Evolutionary conservation across 2,329 filamentous ascomycete species (phyloP), one percentile per base, ranked within the genome.

Genomic region (Orbilia ellipsospora): DNA sequence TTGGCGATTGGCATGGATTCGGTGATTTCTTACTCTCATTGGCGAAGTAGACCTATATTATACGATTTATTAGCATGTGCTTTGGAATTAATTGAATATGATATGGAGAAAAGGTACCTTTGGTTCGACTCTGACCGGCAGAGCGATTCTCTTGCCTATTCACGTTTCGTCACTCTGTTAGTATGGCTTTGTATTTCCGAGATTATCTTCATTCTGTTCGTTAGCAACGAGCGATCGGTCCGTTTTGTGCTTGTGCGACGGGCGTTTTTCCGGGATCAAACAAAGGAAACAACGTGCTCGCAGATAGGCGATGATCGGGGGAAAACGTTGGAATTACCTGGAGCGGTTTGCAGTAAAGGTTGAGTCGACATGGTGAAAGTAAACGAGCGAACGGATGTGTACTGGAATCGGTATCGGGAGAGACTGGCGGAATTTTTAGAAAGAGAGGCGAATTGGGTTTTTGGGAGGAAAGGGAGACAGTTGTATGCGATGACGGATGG

Each of bases 111-210:
- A 31, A 3, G 20, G 44, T 56, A 70, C 68, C 85, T 99, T 99
- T 80, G 95, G 95, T 84, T 99, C 95, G 84, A 99, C 94, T 79
- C 95, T 93, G 75, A 94, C 97, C 70, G 95, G 95, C 78, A 99
- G 92, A 81, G 95, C 94, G 82, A 99, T 98, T 82, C 94, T 93
- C 86, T 99, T 99, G 88, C 94, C 94, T 97, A 80, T 60, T 36
- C 44, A 36, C 31, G 8, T 2, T 36, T 36, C 31, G 56, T 40
- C 20, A 48, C 1, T 18, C 13, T 7, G 28, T 62, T 52, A 69
- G 31, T 18, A 63, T 57, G 2, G 1, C 50, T 56, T 69, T 56
- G 65, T 50, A 40, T 23, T 28, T 18, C 23, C 54, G 16, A 10
- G 55, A n/a, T 50, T 16, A 50, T 62, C 77, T 45, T 13, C 1